Evolutionary conservation across 768 basidiomycete species (phyloP).

Genomic region (Clathrus columnatus): DNA sequence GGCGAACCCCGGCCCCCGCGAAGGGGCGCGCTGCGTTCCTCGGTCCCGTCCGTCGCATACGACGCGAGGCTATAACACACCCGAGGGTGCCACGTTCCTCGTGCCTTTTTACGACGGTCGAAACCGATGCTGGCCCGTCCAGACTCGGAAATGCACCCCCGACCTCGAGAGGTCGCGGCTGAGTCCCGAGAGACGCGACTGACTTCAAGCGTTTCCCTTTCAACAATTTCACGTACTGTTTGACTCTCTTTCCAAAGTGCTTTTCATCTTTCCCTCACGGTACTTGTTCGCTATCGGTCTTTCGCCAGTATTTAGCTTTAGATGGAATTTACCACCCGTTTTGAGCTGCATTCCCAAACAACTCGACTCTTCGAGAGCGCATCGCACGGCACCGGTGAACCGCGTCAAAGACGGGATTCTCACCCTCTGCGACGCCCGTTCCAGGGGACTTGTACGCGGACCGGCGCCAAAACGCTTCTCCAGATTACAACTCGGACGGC

Average conservation of each 20-base stretch:
- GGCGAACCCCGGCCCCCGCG: conserved; percentile 43
- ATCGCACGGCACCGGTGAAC: conserved; percentile 58
- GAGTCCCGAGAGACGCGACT: conserved; percentile 49
- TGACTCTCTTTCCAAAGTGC: conserved; percentile 75
- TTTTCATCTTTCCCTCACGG: conserved; percentile 79
- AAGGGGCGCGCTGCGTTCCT: conserved; percentile 54
- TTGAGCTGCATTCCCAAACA: conserved; percentile 83
- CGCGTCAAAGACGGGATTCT: conserved; percentile 46
- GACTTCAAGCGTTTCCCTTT: conserved; percentile 72
- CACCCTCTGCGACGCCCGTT: conserved; percentile 73
- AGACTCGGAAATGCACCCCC: conserved; percentile 45
- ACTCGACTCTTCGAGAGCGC: conserved; percentile 72
- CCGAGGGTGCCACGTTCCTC: conserved; percentile 56
- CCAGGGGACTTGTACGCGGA: conserved; percentile 73
- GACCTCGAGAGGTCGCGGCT: conserved; percentile 43
- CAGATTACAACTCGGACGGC: conserved; percentile 69
- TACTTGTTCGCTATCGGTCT: conserved; percentile 82
- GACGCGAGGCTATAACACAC: too few relatives aligned
- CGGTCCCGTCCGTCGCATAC: conserved; percentile 49
- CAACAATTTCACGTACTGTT: conserved; percentile 77
- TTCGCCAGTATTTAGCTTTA: conserved; percentile 78
- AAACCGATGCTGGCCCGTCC: conserved; percentile 67
- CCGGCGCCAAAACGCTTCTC: conserved; percentile 64
- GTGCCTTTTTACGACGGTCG: conserved; percentile 45
- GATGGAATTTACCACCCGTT: conserved; percentile 78